These are phyloP conservation scores for Pleurotus djamor DNA, from an alignment of 768 basidiomycete genomes.

Conservation along the genomic window DNA sequence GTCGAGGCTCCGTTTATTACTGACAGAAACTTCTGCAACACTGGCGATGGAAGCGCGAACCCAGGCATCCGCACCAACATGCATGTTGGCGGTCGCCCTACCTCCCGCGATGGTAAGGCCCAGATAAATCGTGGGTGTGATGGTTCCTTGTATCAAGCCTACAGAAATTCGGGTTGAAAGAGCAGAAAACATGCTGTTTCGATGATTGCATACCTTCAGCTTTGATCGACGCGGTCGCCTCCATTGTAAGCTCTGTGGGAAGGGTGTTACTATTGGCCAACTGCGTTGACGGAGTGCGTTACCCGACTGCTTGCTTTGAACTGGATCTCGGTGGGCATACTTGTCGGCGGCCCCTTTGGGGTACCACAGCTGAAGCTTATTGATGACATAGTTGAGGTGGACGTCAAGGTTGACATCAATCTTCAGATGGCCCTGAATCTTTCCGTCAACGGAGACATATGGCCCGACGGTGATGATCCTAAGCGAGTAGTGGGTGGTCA, in stretches of 20 bases:
- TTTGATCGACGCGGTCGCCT: neutral
- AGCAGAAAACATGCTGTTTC: neutral
- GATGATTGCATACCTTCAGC: neutral
- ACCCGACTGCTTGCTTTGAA: neutral
- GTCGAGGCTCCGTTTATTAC: no score
- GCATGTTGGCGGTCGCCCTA: neutral
- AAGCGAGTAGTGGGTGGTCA: neutral
- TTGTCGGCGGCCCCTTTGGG: neutral
- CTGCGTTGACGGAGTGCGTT: neutral
- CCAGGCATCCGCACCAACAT: neutral
- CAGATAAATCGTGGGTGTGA: neutral
- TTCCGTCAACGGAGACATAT: neutral
- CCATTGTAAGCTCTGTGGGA: neutral
- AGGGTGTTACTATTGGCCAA: neutral
- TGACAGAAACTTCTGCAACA: neutral
- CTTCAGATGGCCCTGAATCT: neutral
- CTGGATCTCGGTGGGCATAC: neutral
- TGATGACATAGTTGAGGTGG: neutral
- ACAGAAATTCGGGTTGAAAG: neutral
- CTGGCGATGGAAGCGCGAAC: neutral
- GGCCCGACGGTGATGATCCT: neutral
- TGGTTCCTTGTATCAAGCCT: neutral
- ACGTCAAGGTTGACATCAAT: neutral
- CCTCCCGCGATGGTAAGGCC: neutral
- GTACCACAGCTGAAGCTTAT: neutral